These are phyloP conservation scores for Musa beccarii DNA, from an alignment of 176 grass and related monocot species.

Conservation along the genomic window DNA sequence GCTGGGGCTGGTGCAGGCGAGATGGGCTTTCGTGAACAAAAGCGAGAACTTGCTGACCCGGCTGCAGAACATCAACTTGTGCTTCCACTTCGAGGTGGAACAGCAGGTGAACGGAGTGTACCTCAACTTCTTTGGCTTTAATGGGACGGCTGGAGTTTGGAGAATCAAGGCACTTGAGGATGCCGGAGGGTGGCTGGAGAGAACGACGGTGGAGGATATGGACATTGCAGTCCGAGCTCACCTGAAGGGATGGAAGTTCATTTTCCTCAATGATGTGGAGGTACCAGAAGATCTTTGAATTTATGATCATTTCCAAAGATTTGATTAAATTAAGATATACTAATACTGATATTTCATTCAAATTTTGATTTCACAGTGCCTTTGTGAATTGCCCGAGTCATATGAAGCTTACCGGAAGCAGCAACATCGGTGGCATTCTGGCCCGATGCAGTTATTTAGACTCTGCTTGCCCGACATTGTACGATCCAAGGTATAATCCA, in stretches of 20 bases:
- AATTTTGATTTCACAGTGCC: slow-evolving; percentile 3
- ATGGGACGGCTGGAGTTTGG: slow-evolving; percentile 13
- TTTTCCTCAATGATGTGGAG: slow-evolving; percentile 14
- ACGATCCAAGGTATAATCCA: slow-evolving; percentile 4
- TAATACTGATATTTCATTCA: background rate
- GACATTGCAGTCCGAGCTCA: slow-evolving; percentile 16
- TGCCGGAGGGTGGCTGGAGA: slow-evolving; percentile 14
- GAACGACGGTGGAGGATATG: slow-evolving; percentile 13
- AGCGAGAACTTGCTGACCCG: slow-evolving; percentile 9
- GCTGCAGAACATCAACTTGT: slow-evolving; percentile 13
- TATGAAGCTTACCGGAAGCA: slow-evolving; percentile 17
- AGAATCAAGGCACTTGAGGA: slow-evolving; percentile 12
- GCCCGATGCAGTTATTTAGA: slow-evolving; percentile 16
- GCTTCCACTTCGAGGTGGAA: slow-evolving; percentile 17
- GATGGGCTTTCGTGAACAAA: slow-evolving; percentile 13
- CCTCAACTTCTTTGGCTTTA: slow-evolving; percentile 13
- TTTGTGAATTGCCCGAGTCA: slow-evolving; percentile 7
- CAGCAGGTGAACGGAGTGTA: slow-evolving; percentile 15
- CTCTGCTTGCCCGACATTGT: slow-evolving; percentile 11
- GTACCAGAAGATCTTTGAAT: background rate
- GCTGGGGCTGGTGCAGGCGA: slow-evolving; percentile 10
- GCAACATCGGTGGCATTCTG: slow-evolving; percentile 15
- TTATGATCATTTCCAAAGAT: background rate
- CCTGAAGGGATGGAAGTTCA: slow-evolving; percentile 12
- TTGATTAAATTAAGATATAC: background rate